Percentiles rank a stretch among this genome's conserved stretches.
These are phyloP conservation scores for Ilex aquifolium DNA, from an alignment of 257 asterid species.

Conservation along the genomic window DNA sequence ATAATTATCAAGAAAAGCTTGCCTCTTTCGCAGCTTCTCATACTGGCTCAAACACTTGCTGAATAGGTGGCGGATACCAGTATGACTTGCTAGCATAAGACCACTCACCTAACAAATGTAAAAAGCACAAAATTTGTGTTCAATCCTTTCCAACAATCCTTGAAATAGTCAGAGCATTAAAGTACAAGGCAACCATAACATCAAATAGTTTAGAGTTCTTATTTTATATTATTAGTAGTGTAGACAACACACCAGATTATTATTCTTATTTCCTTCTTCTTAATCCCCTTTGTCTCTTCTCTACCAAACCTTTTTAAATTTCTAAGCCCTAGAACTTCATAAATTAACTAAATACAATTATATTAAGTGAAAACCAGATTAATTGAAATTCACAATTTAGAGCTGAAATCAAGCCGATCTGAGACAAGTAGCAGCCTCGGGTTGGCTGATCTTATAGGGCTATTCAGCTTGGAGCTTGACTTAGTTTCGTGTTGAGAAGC, in stretches of 20 bases:
- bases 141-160: constrained; percentile 1
- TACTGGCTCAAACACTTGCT: constrained; percentile 95
- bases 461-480: not conserved
- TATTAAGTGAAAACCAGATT: too few species aligned
- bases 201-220: too few species aligned
- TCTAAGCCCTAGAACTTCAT: too few species aligned
- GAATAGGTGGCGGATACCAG: constrained; percentile 98
- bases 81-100: constrained; percentile 97
- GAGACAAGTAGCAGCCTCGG: constrained; percentile 4
- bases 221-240: too few species aligned
- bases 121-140: constrained; percentile 12
- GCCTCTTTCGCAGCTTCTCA: constrained; percentile 94
- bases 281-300: too few species aligned
- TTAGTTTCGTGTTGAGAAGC: too few species aligned
- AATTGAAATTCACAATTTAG: too few species aligned
- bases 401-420: too few species aligned
- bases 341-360: too few species aligned
- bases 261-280: too few species aligned
- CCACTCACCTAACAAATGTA: constrained; percentile 73
- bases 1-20: constrained; percentile 97
- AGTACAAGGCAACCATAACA: not conserved
- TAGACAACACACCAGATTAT: too few species aligned
- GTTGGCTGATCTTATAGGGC: not conserved
- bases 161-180: constrained; percentile 11
- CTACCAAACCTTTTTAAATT: too few species aligned